A percentile compares a stretch with the other conserved stretches of the same genome.
Conservation (phyloP, 495 filamentous ascomycete genomes). For the Aspergillus avenaceus region DNA sequence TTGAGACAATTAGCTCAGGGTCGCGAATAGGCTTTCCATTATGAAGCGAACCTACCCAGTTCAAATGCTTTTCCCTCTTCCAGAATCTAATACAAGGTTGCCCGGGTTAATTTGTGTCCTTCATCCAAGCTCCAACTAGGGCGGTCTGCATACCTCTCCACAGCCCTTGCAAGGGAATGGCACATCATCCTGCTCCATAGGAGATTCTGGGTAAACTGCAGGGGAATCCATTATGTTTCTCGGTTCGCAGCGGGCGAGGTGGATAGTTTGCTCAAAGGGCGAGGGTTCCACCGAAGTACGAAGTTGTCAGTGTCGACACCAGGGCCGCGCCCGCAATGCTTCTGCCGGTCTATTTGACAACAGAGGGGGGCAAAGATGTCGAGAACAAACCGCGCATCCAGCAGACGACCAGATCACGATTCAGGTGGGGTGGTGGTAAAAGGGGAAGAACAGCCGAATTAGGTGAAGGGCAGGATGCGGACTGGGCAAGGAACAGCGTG, state of each 20-base stretch:
- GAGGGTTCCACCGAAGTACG: neutral
- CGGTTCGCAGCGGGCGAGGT: neutral
- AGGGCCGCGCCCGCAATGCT: slow-evolving; percentile 11
- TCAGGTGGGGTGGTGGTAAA: no score
- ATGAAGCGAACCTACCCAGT: slow-evolving; percentile 66
- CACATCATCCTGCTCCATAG: slow-evolving; percentile 83
- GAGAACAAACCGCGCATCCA: slow-evolving; percentile 12
- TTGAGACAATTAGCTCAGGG: slow-evolving; percentile 7
- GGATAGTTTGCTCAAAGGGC: neutral
- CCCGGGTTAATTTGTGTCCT: slow-evolving; percentile 9
- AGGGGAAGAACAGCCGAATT: no score
- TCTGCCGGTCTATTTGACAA: slow-evolving; percentile 5
- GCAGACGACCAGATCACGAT: slow-evolving; percentile 6
- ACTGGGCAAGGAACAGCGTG: neutral
- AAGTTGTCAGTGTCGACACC: neutral
- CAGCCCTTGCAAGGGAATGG: slow-evolving; percentile 94
- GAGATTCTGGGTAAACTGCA: slow-evolving; percentile 67
- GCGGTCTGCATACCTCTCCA: slow-evolving; percentile 73
- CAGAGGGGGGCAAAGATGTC: slow-evolving; percentile 6
- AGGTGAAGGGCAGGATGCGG: slow-evolving; percentile 4
- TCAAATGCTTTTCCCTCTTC: slow-evolving; percentile 99
- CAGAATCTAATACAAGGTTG: slow-evolving; percentile 63
- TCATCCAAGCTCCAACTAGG: neutral
- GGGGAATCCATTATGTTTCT: slow-evolving; percentile 37
- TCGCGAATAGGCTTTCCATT: neutral